Base-by-base conservation (phyloP, 176 grass and related monocot species). In the Thalia dealbata region DNA sequence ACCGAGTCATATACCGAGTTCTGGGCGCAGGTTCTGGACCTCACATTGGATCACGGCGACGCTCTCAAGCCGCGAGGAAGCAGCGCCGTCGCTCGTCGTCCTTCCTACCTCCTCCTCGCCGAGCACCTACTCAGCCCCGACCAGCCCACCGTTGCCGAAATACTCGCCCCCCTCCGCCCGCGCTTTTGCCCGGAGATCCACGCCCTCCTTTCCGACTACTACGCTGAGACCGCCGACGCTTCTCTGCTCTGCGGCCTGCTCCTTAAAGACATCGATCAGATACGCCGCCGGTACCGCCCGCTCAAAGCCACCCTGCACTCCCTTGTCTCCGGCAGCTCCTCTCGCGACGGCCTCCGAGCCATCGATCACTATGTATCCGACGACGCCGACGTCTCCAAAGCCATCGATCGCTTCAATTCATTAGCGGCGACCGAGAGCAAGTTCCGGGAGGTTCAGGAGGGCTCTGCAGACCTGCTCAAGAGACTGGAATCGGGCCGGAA, bases 1-100 rank as follows among this genome's bases (percentile, higher is more conserved):
- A 91, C 90, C 71, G 85, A 97, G 82, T 93, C 90, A 16, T 97
- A 91, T 83, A 87, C 83, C 83, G 85, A 97, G 73, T 92, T 97
- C 82, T 97, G 95, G 87, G 95, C 90, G 27, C 82, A 85, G 69
- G 95, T 97, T 18, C 75, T 92, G 26, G 90, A 92, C 76, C 78
- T 92, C 54, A 88, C 87, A 55, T 85, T 97, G 62, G 87, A 76
- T 27, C 89, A 97, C 48, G 95, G 90, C n/a, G 90, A 77, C 18
- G 87, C 48, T 0, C 87, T 96, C 38, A 86, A 82, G 51, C 68
- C 86, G 45, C 73, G 61, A 14, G 52, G 51, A 48, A 61, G 23
- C 30, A 21, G 45, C 73, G 44, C 15, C 21, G 79, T 75, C 19
- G 78, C 81, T 44, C 78, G 75, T 41, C 87, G 88, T 68, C 85